These are phyloP conservation scores for Camellia granthamiana DNA, from an alignment of 148 eudicot genomes.

Conservation along the genomic window DNA sequence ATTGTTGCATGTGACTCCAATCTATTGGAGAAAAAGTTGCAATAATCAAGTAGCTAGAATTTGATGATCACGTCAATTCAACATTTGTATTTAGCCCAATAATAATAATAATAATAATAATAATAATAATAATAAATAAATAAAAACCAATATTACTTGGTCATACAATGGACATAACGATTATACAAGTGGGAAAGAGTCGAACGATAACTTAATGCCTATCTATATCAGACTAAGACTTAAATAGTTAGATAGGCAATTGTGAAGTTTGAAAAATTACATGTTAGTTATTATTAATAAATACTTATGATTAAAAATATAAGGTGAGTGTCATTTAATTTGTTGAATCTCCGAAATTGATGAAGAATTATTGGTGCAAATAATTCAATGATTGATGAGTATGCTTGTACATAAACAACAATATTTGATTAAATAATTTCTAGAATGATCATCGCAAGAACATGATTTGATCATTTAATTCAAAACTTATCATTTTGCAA, in stretches of 20 bases:
- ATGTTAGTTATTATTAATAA: not conserved
- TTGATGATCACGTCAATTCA: not conserved
- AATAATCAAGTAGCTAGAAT: not conserved
- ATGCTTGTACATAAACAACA: not conserved
- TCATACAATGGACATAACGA: not conserved
- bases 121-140: no score
- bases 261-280: not conserved
- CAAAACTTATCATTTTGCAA: not conserved
- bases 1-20: not conserved
- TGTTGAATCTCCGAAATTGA: not conserved
- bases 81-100: not conserved
- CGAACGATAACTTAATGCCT: not conserved
- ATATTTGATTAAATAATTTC: not conserved
- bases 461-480: constrained; percentile 5
- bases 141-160: not conserved
- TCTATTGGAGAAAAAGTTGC: not conserved
- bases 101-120: no score
- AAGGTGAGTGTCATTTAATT: not conserved
- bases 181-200: not conserved
- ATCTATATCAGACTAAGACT: not conserved
- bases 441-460: no score
- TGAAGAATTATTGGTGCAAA: not conserved
- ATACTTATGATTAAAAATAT: not conserved
- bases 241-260: not conserved
- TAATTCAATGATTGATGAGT: not conserved